Evolutionary conservation across 2,329 filamentous ascomycete genomes (phyloP), one percentile per base, ranked within the genome.

Genomic region (Aspergillus ibericus): DNA sequence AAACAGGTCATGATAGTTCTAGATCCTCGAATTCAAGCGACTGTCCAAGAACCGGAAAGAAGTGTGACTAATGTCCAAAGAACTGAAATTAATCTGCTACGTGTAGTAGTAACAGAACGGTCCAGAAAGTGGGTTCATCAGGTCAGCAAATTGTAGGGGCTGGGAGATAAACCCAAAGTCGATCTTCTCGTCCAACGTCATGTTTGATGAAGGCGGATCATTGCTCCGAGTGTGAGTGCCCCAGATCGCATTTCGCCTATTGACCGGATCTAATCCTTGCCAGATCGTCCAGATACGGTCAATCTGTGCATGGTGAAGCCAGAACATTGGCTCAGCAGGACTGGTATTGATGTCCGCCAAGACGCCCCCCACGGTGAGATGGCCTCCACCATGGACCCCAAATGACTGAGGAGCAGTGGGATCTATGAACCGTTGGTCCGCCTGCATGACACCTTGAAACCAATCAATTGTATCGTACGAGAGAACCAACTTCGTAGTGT

Each of bases 301-400:
- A n/a, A 61, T 38, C 49, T 53, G 51, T 7, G 47, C 59, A 40
- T 61, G 59, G 20, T 61, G 59, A n/a, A 59, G n/a, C 20, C 20
- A 61, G 20, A 61, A 61, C 34, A 44, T 35, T 10, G 59, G 56
- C 20, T 61, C 59, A 5, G 40, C 52, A 2, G 59, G 53, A 5
- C 56, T 59, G 27, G 34, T 53, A 20, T 48, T 47, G 3, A 54
- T 42, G 29, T 60, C 59, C 7, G 44, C 51, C 52, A 58, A 48
- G 25, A 46, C 42, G 16, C 27, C 22, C 7, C 59, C 59, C 5
- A 58, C 20, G 2, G 51, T 38, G 0, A 53, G 36, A 52, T 60
- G 59, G 1, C 59, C 59, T 3, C 34, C 55, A 1, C 44, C 36
- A 27, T 60, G 59, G 1, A 50, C 48, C 3, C 59, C 55, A 9